Base-by-base conservation (phyloP, 352 stramenopile species). In the Pythium guiyangense region DNA sequence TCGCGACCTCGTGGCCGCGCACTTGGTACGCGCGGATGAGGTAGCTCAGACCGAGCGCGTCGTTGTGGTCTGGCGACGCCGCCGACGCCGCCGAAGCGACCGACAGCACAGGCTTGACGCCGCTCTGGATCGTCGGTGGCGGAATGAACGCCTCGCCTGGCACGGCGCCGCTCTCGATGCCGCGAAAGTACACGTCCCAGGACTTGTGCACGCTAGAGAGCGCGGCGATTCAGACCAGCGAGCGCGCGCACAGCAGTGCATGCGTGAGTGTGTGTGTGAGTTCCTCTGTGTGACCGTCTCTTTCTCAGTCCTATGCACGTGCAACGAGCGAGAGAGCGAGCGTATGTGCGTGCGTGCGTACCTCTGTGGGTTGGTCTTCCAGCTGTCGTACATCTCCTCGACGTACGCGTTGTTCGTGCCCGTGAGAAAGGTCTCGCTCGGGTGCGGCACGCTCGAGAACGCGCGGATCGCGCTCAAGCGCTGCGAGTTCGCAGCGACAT, bases 1-100 rank as follows among this genome's bases (percentile, higher is more conserved):
- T 97, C 42, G 96, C 96, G 14, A 79, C 84, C 61, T 98, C 88
- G 70, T 99, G 97, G 37, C 97, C 97, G 52, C 96, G 96, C 48
- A 96, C 87, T 79, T 99, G 96, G 69, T 98, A 99, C 27, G 97
- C 89, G 49, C 96, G 92, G 72, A 99, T 98, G 45, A 99, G 74
- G 75, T 99, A 98, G 46, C 94, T 96, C 34, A 99, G 70, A 0
- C 93, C 94, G 44, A 99, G 75, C 17, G 82, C 79, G 56, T 94
- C 80, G 64, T 92, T 92, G 58, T 81, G 69, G 54, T 79, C 75
- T 2, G 67, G 26, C 37, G 46, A 63, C 52, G 73, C 74, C 9
- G 60, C 47, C 3, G 62, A 61, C 18, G 67, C 60, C 11, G 67
- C 62, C 18, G 64, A 63, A 15, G 67, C 67, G 6, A 81, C 62